Evolutionary conservation across 768 basidiomycete species (phyloP).

Genomic region (Kwoniella dendrophila): DNA sequence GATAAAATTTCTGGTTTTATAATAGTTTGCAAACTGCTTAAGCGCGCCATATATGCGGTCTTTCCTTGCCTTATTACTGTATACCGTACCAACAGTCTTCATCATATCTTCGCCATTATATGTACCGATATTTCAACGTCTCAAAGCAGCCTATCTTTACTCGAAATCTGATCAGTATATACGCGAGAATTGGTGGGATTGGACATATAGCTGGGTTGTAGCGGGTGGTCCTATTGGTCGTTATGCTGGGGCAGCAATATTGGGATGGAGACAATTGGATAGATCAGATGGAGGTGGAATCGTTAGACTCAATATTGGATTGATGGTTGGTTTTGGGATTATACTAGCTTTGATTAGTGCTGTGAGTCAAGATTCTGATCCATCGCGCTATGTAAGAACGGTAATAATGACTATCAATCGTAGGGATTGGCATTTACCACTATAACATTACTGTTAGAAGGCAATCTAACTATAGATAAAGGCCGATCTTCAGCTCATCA

Average conservation of each 20-base stretch:
- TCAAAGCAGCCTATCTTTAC: slow-evolving; percentile 17
- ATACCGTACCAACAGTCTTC: slow-evolving; percentile 44
- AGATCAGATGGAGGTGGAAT: slow-evolving; percentile 12
- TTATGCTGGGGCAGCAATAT: slow-evolving; percentile 32
- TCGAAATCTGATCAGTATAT: slow-evolving; percentile 19
- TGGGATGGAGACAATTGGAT: slow-evolving; percentile 46
- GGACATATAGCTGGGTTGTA: slow-evolving; percentile 37
- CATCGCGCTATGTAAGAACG: not conserved
- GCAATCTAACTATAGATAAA: slow-evolving; percentile 42
- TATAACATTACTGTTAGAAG: slow-evolving; percentile 25
- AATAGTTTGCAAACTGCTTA: slow-evolving; percentile 55
- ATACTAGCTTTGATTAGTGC: slow-evolving; percentile 32
- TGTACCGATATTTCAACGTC: slow-evolving; percentile 22
- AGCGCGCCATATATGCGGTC: slow-evolving; percentile 44
- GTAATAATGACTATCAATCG: not conserved
- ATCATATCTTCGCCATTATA: slow-evolving; percentile 35
- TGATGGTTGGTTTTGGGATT: slow-evolving; percentile 31
- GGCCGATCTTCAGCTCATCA: slow-evolving; percentile 29
- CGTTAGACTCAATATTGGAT: slow-evolving; percentile 26
- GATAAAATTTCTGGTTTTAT: not conserved
- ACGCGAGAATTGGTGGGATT: slow-evolving; percentile 36
- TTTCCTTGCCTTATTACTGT: slow-evolving; percentile 48
- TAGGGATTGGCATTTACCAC: slow-evolving; percentile 40
- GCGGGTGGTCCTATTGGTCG: slow-evolving; percentile 46
- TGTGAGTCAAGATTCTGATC: slow-evolving; percentile 25